These are phyloP conservation scores for Trametes cinnabarina DNA, from an alignment of 768 basidiomycete species.

Conservation along the genomic window DNA sequence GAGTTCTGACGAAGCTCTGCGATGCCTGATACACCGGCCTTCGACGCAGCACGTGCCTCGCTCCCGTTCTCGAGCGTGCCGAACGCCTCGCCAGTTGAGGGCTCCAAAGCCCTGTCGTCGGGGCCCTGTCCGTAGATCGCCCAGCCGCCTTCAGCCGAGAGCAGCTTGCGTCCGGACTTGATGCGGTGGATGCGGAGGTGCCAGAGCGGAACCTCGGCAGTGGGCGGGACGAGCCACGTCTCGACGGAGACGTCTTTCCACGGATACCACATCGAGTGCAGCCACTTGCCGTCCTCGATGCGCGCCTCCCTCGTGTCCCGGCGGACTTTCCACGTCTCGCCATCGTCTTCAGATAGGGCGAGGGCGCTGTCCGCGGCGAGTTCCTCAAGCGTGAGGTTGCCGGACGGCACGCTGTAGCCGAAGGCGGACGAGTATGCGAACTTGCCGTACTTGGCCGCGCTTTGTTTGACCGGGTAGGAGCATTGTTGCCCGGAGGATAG, in stretches of 20 bases:
- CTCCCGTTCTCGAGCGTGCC: constrained; percentile 49
- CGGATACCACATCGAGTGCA: constrained; percentile 72
- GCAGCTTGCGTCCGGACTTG: constrained; percentile 46
- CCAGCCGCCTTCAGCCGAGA: constrained; percentile 67
- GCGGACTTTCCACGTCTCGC: constrained; percentile 72
- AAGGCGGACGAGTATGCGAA: constrained; percentile 75
- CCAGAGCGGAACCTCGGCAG: constrained; percentile 56
- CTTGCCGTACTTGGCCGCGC: constrained; percentile 78
- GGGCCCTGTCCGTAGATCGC: constrained; percentile 66
- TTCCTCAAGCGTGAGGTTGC: constrained; percentile 64
- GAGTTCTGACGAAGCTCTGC: constrained; percentile 42
- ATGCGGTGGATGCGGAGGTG: constrained; percentile 70
- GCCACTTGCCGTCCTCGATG: constrained; percentile 49
- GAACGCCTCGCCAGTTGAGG: constrained; percentile 37
- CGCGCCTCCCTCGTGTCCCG: constrained; percentile 61
- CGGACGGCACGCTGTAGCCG: constrained; percentile 70
- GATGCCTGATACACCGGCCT: constrained; percentile 63
- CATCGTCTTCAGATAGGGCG: constrained; percentile 66
- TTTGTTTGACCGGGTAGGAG: constrained; percentile 75
- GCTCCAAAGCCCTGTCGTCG: constrained; percentile 59
- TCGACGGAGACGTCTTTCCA: constrained; percentile 72
- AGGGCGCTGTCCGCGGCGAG: constrained; percentile 68
- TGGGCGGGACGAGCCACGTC: constrained; percentile 72
- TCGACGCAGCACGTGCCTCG: constrained; percentile 52
- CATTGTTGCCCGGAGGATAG: constrained; percentile 78